Percentiles rank a stretch among this genome's conserved stretches.
Conservation (phyloP, 345 rosid genomes). For the Hibiscus tridactylites region DNA sequence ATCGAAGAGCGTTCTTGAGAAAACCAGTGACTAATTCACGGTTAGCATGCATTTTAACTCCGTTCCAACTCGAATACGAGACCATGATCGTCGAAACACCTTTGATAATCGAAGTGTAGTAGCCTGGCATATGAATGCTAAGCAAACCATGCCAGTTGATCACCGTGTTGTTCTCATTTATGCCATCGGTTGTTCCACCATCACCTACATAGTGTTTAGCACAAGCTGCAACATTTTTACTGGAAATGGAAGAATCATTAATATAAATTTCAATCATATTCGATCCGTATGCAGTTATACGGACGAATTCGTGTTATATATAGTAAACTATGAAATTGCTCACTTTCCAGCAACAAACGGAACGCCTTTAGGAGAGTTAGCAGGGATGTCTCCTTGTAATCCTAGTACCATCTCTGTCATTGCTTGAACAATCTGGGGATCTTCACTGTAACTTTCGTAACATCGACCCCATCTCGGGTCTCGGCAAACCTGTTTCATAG, state of each 20-base stretch:
- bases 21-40: constrained; percentile 50
- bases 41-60: constrained; percentile 79
- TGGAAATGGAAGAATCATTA: constrained; percentile 14
- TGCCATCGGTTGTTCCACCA: constrained; percentile 73
- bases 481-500: constrained; percentile 58
- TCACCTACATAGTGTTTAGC: constrained; percentile 94
- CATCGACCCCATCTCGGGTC: constrained; percentile 98
- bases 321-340: constrained; percentile 8
- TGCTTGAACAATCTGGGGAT: constrained; percentile 49
- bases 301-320: neutral
- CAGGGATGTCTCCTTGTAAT: constrained; percentile 71
- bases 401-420: constrained; percentile 73
- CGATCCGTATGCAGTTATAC: neutral
- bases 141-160: constrained; percentile 48
- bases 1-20: constrained; percentile 64
- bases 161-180: constrained; percentile 66
- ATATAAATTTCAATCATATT: neutral
- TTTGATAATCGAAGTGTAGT: constrained; percentile 55
- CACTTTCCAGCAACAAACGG: constrained; percentile 74
- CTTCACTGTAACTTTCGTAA: constrained; percentile 90
- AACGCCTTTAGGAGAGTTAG: constrained; percentile 36
- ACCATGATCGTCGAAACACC: constrained; percentile 88
- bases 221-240: constrained; percentile 80
- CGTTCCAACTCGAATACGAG: constrained; percentile 91
- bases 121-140: constrained; percentile 69